Percentiles rank a stretch among this genome's conserved stretches.
Conservation (phyloP, 1,284 basidiomycete genomes). For the Flammula alnicola region DNA sequence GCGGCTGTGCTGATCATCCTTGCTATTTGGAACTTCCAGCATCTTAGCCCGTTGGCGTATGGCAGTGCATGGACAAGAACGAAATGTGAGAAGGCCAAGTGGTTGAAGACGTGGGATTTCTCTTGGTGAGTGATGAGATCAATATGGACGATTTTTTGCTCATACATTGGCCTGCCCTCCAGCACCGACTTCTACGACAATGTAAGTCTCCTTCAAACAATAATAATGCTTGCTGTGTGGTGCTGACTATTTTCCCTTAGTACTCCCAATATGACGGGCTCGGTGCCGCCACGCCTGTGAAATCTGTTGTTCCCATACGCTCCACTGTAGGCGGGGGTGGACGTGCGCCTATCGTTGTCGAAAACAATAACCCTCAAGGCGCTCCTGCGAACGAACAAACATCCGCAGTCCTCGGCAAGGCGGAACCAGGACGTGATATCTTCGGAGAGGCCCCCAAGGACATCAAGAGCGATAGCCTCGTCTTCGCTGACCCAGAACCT, state of each 20-base stretch:
- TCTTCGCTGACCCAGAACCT: slow-evolving; percentile 22
- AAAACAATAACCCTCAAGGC: slow-evolving; percentile 17
- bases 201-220: slow-evolving; percentile 45
- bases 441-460: slow-evolving; percentile 54
- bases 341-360: slow-evolving; percentile 51
- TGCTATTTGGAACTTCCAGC: slow-evolving; percentile 79
- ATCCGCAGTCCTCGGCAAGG: slow-evolving; percentile 48
- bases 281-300: slow-evolving; percentile 43
- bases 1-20: slow-evolving; percentile 75
- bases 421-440: slow-evolving; percentile 71
- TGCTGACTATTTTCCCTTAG: slow-evolving; percentile 36
- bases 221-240: neutral
- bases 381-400: slow-evolving; percentile 33
- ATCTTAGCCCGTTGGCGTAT: slow-evolving; percentile 87
- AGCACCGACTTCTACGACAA: slow-evolving; percentile 69
- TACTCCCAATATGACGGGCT: slow-evolving; percentile 54
- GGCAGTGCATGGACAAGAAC: slow-evolving; percentile 86
- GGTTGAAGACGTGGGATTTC: slow-evolving; percentile 97
- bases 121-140: slow-evolving; percentile 64
- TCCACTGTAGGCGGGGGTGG: slow-evolving; percentile 54
- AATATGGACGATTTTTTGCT: slow-evolving; percentile 2
- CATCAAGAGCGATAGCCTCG: slow-evolving; percentile 38
- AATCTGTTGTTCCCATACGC: slow-evolving; percentile 37
- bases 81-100: slow-evolving; percentile 80
- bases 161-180: slow-evolving; percentile 2